A percentile compares a stretch with the other conserved stretches of the same genome.
Conservation (phyloP, 2,329 filamentous ascomycete genomes). For the Claviceps sp. region DNA sequence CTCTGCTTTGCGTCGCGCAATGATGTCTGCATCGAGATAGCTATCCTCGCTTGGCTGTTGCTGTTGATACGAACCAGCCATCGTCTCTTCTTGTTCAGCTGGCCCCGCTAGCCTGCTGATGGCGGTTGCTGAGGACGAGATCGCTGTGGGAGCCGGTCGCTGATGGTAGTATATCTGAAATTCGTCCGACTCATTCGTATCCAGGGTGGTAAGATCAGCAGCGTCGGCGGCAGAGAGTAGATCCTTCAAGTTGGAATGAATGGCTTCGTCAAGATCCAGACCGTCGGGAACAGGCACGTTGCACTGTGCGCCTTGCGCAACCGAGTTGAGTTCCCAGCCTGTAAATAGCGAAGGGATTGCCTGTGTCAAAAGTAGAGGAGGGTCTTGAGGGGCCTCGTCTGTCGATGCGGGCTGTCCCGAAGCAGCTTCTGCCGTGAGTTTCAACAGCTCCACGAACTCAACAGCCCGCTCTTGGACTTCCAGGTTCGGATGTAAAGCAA, state of each 20-base stretch:
- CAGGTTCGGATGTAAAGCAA: conserved; percentile 70
- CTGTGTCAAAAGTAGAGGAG: conserved; percentile 76
- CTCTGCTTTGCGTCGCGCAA: conserved; percentile 62
- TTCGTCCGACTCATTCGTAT: conserved; percentile 45
- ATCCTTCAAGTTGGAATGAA: conserved; percentile 59
- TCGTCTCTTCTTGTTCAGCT: conserved; percentile 26
- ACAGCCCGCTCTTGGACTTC: conserved; percentile 93
- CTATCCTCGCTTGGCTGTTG: conserved; percentile 48
- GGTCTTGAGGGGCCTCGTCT: conserved; percentile 43
- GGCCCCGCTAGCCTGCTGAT: conserved; percentile 39
- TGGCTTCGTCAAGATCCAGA: conserved; percentile 67
- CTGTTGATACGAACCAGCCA: conserved; percentile 43
- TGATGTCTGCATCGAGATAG: conserved; percentile 58
- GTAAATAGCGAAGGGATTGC: conserved; percentile 79
- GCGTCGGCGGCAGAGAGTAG: conserved; percentile 50
- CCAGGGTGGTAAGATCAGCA: conserved; percentile 35
- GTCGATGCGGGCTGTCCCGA: conserved; percentile 49
- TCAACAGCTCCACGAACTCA: conserved; percentile 81
- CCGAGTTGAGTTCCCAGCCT: conserved; percentile 83
- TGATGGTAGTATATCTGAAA: conserved; percentile 56
- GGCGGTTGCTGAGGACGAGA: conserved; percentile 39
- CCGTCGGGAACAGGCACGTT: conserved; percentile 71
- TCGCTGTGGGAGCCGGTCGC: conserved; percentile 34
- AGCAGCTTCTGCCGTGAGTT: conserved; percentile 71
- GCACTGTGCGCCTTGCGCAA: conserved; percentile 66